Evolutionary conservation across 129 eudicot genomes (phyloP).

Genomic region (Flaveria sonorensis): DNA sequence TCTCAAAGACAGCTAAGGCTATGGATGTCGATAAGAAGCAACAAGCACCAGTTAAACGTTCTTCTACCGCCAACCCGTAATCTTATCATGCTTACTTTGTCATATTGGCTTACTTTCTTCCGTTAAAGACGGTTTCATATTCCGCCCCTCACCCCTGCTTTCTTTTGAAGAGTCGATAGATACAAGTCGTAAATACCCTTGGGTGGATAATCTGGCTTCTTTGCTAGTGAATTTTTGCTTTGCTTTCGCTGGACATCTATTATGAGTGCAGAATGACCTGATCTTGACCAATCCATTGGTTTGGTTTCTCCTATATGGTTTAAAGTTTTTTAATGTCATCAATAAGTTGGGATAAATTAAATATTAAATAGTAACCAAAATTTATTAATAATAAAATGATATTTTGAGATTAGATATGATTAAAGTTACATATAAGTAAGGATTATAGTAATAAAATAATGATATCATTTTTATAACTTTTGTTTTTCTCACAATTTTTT

Average conservation of each 20-base stretch:
- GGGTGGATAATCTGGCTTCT: conserved; percentile 20
- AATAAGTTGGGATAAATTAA: too few relatives aligned
- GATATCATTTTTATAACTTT: too few relatives aligned
- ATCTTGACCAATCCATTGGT: conserved; percentile 7
- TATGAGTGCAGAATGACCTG: conserved; percentile 7
- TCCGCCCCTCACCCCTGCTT: conserved; percentile 7
- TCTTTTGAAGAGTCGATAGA: conserved; percentile 23
- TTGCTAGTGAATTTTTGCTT: conserved; percentile 18
- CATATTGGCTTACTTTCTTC: conserved; percentile 21
- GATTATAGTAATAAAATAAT: too few relatives aligned
- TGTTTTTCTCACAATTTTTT: too few relatives aligned
- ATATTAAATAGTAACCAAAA: too few relatives aligned
- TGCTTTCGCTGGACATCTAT: conserved; percentile 20
- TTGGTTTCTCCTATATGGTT: neutral
- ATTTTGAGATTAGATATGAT: too few relatives aligned
- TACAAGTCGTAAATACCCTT: conserved; percentile 8
- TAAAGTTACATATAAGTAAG: too few relatives aligned
- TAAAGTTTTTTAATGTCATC: too few relatives aligned
- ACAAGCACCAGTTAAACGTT: conserved; percentile 21
- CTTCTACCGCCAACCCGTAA: conserved; percentile 41
- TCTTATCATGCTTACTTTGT: conserved; percentile 15
- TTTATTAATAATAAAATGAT: too few relatives aligned
- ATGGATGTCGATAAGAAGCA: conserved; percentile 15
- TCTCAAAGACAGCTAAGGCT: conserved; percentile 37
- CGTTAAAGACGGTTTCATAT: conserved; percentile 19